Evolutionary conservation across 495 filamentous ascomycete genomes (phyloP).

Genomic region (Talaromyces stipitatus): DNA sequence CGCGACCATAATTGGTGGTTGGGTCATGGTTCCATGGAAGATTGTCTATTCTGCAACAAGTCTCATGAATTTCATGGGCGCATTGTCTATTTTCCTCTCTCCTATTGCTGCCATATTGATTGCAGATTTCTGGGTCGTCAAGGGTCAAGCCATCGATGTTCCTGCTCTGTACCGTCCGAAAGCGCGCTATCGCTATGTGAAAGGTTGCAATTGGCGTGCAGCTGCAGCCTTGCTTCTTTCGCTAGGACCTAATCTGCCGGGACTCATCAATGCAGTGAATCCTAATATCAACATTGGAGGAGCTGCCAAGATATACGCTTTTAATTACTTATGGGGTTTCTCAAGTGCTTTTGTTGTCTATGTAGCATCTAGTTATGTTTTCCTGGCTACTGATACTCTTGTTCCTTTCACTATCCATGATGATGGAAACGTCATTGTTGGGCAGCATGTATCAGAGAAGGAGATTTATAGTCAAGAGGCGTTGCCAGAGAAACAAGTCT

Average conservation of each 20-base stretch:
- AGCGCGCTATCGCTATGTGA: slow-evolving; percentile 22
- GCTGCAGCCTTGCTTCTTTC: slow-evolving; percentile 17
- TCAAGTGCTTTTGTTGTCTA: slow-evolving; percentile 31
- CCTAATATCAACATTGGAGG: slow-evolving; percentile 10
- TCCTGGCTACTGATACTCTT: slow-evolving; percentile 24
- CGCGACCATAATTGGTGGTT: slow-evolving; percentile 42
- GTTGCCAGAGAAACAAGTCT: not conserved
- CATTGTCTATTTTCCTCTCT: slow-evolving; percentile 21
- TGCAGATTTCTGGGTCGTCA: slow-evolving; percentile 41
- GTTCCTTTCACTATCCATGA: slow-evolving; percentile 23
- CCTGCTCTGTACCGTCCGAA: slow-evolving; percentile 45
- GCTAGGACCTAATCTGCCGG: slow-evolving; percentile 27
- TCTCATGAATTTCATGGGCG: slow-evolving; percentile 51
- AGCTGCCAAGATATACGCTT: slow-evolving; percentile 32
- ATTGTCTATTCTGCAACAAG: slow-evolving; percentile 49
- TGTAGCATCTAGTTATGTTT: slow-evolving; percentile 17
- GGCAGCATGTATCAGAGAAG: not conserved
- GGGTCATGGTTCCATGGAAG: slow-evolving; percentile 57
- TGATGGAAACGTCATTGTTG: not conserved
- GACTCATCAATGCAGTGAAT: slow-evolving; percentile 19
- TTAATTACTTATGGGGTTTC: slow-evolving; percentile 41
- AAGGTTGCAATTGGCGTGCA: slow-evolving; percentile 23
- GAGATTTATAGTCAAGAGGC: not conserved
- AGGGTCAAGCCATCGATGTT: slow-evolving; percentile 31
- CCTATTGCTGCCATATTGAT: slow-evolving; percentile 36